Conservation (phyloP, 371 early-diverging fungal genomes). For the Fennellomyces sp. region DNA sequence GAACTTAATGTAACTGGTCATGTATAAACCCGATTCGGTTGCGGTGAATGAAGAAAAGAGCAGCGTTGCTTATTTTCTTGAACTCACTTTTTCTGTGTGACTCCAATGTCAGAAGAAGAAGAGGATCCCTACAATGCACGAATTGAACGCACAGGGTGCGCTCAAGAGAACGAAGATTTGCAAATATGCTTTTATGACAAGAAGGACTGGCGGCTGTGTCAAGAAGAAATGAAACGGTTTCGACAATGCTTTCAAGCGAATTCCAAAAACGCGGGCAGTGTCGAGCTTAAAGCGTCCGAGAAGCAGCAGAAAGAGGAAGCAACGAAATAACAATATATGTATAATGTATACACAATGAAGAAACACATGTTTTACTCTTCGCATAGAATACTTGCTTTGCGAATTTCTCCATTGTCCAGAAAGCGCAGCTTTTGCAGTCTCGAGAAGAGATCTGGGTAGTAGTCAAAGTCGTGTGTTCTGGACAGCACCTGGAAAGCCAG, state of each 20-base stretch:
- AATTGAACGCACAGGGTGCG: slow-evolving; percentile 73
- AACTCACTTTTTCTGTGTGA: too few relatives aligned
- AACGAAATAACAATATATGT: too few relatives aligned
- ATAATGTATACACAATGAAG: too few relatives aligned
- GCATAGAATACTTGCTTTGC: slow-evolving; percentile 43
- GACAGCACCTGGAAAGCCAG: slow-evolving; percentile 62
- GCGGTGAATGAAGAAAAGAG: not conserved
- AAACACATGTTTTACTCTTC: too few relatives aligned
- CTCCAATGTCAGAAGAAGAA: slow-evolving; percentile 41
- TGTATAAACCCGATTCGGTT: slow-evolving; percentile 14
- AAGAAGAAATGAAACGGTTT: slow-evolving; percentile 73
- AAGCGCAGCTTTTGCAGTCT: slow-evolving; percentile 29
- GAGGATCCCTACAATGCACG: slow-evolving; percentile 70
- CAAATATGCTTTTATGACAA: slow-evolving; percentile 76
- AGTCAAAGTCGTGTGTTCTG: slow-evolving; percentile 49
- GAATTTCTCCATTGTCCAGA: slow-evolving; percentile 43
- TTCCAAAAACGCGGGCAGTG: slow-evolving; percentile 51
- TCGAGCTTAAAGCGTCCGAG: slow-evolving; percentile 34
- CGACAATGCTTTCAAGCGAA: slow-evolving; percentile 69
- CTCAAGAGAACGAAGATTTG: slow-evolving; percentile 72
- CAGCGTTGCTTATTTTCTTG: too few relatives aligned
- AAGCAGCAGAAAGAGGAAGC: slow-evolving; percentile 12
- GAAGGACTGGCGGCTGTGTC: slow-evolving; percentile 80
- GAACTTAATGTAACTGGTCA: slow-evolving; percentile 80
- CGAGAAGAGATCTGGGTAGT: slow-evolving; percentile 21